These are phyloP conservation scores for Curvularia sp. DNA, from an alignment of 2,329 filamentous ascomycete genomes.

Conservation along the genomic window DNA sequence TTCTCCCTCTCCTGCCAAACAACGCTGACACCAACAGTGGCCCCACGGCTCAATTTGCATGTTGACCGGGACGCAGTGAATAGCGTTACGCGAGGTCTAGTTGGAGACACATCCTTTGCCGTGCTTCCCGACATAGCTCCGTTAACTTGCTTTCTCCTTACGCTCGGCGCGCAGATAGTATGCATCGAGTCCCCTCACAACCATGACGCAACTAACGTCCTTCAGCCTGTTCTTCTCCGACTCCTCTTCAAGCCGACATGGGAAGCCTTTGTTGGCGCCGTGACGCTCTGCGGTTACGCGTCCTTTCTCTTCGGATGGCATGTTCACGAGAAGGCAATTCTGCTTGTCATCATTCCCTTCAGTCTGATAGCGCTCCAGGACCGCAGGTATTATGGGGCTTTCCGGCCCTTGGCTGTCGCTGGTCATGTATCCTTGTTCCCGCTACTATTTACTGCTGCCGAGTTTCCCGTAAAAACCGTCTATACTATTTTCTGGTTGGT, in stretches of 20 bases:
- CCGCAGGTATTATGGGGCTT: slow-evolving; percentile 87
- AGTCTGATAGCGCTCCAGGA: slow-evolving; percentile 90
- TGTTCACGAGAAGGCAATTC: slow-evolving; percentile 95
- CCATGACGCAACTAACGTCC: slow-evolving; percentile 17
- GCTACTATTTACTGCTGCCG: slow-evolving; percentile 86
- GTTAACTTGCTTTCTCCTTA: slow-evolving; percentile 79
- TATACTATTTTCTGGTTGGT: slow-evolving; percentile 95
- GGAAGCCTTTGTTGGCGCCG: slow-evolving; percentile 86
- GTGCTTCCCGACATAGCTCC: slow-evolving; percentile 88
- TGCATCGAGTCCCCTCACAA: slow-evolving; percentile 30
- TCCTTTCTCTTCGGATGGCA: slow-evolving; percentile 99
- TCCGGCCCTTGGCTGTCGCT: slow-evolving; percentile 87
- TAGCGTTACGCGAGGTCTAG: slow-evolving; percentile 90
- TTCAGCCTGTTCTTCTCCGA: slow-evolving; percentile 68
- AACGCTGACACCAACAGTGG: slow-evolving; percentile 63
- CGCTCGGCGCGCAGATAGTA: slow-evolving; percentile 79
- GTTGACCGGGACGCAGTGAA: slow-evolving; percentile 78
- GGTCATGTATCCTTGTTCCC: slow-evolving; percentile 96
- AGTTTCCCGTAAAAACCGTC: slow-evolving; percentile 91
- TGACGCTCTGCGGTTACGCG: slow-evolving; percentile 92
- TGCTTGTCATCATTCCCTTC: slow-evolving; percentile 94
- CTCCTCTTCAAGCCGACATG: slow-evolving; percentile 82
- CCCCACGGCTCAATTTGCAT: slow-evolving; percentile 77
- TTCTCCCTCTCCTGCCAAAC: neutral
- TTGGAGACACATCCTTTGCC: slow-evolving; percentile 93